These are phyloP conservation scores for Patellifolia procumbens DNA, from an alignment of 179 eudicot genomes.

Conservation along the genomic window DNA sequence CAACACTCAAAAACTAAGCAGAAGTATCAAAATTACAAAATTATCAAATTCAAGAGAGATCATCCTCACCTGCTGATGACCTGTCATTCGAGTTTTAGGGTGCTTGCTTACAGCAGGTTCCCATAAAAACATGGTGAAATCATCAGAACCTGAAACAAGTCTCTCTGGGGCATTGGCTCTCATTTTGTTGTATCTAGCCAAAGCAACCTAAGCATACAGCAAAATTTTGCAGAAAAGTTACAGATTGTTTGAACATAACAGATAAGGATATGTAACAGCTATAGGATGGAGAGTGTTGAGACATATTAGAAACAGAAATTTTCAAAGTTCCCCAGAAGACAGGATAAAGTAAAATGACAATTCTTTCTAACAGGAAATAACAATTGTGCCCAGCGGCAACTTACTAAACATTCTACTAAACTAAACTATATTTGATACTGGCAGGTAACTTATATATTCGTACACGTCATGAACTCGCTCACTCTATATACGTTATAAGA, in stretches of 20 bases:
- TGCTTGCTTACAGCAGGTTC: constrained; percentile 88
- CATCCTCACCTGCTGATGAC: constrained; percentile 84
- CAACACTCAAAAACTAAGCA: too few relatives aligned
- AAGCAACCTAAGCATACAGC: constrained; percentile 53
- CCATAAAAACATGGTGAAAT: constrained; percentile 97
- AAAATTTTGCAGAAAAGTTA: neutral
- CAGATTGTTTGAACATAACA: neutral
- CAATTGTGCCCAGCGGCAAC: neutral
- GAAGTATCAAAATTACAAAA: too few relatives aligned
- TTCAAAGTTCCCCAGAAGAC: neutral
- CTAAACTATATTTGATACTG: neutral
- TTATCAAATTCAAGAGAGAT: neutral
- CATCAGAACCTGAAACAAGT: constrained; percentile 97
- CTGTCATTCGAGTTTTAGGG: constrained; percentile 95
- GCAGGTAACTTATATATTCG: neutral
- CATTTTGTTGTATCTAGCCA: constrained; percentile 79
- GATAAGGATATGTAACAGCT: neutral
- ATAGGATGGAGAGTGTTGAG: too few relatives aligned
- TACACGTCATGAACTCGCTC: neutral
- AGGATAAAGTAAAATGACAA: neutral
- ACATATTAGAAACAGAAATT: too few relatives aligned
- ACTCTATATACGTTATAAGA: too few relatives aligned
- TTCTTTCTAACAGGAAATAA: neutral
- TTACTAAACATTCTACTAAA: neutral
- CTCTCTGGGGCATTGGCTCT: constrained; percentile 89